These are phyloP conservation scores for Arthrobotrys sinensis DNA, from an alignment of 2,329 filamentous ascomycete species.

Conservation along the genomic window DNA sequence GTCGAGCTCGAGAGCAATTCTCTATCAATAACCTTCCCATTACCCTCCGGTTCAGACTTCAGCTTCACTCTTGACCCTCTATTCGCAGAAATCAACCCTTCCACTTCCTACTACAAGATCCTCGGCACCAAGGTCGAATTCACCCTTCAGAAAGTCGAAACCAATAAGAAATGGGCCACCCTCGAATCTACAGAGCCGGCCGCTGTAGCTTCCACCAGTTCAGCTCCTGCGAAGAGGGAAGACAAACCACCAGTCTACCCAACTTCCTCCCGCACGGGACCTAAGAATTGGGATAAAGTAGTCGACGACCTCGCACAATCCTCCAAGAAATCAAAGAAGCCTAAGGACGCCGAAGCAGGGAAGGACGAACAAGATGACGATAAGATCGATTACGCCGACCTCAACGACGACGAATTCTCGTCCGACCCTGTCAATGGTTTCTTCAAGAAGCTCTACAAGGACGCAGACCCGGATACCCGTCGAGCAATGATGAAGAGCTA, in stretches of 20 bases:
- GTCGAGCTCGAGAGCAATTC: conserved; percentile 68
- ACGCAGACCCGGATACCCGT: conserved; percentile 82
- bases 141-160: conserved; percentile 76
- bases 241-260: conserved; percentile 78
- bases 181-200: conserved; percentile 70
- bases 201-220: conserved; percentile 58
- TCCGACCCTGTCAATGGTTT: conserved; percentile 81
- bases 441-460: conserved; percentile 90
- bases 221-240: conserved; percentile 62
- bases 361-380: conserved; percentile 67
- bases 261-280: conserved; percentile 84
- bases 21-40: conserved; percentile 71
- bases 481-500: conserved; percentile 99
- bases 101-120: conserved; percentile 75
- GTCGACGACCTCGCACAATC: conserved; percentile 71
- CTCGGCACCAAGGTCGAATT: conserved; percentile 86
- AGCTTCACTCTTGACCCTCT: conserved; percentile 75
- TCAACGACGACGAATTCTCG: conserved; percentile 73
- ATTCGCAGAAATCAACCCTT: conserved; percentile 76
- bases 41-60: conserved; percentile 73
- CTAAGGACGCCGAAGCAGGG: conserved; percentile 65
- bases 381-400: conserved; percentile 66
- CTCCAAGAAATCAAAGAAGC: conserved; percentile 65
- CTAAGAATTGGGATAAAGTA: conserved; percentile 93
- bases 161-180: conserved; percentile 77